Evolutionary conservation across 176 grass and related monocot genomes (phyloP).

Genomic region (Rhynchospora pubera): DNA sequence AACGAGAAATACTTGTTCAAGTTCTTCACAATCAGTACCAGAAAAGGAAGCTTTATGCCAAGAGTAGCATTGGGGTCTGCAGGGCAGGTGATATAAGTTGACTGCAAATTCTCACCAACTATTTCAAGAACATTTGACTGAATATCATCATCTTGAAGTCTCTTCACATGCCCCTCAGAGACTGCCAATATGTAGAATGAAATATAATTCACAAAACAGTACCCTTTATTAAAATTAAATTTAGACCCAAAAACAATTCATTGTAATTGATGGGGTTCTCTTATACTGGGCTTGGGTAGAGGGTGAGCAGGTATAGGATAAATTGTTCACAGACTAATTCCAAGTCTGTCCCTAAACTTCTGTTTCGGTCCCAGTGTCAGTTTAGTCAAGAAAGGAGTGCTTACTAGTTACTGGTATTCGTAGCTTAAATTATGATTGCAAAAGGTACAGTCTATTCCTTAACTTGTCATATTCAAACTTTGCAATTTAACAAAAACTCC

Average conservation of each 20-base stretch:
- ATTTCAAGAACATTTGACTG: conserved; percentile 93
- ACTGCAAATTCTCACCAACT: conserved; percentile 84
- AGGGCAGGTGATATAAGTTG: conserved; percentile 91
- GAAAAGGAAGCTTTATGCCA: conserved; percentile 83
- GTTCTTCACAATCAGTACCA: conserved; percentile 83
- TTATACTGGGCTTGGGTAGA: neutral
- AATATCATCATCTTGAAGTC: conserved; percentile 90
- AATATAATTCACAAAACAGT: conserved; percentile 11
- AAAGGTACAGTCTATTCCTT: neutral
- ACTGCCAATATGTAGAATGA: conserved; percentile 34
- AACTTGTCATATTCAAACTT: neutral
- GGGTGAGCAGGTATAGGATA: neutral
- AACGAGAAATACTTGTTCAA: conserved; percentile 95
- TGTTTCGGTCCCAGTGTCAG: neutral
- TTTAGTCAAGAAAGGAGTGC: neutral
- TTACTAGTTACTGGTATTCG: neutral
- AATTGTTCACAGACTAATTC: neutral
- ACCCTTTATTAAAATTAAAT: neutral
- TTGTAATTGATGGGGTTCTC: neutral
- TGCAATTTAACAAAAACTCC: neutral
- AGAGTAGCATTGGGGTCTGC: conserved; percentile 77
- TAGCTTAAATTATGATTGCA: neutral
- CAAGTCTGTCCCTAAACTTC: neutral
- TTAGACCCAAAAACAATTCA: neutral
- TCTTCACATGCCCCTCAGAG: conserved; percentile 72